Percentiles rank a stretch among this genome's conserved stretches.
These are phyloP conservation scores for Saccharomycopsis sp. DNA, from an alignment of 805 yeast genomes.

Conservation along the genomic window DNA sequence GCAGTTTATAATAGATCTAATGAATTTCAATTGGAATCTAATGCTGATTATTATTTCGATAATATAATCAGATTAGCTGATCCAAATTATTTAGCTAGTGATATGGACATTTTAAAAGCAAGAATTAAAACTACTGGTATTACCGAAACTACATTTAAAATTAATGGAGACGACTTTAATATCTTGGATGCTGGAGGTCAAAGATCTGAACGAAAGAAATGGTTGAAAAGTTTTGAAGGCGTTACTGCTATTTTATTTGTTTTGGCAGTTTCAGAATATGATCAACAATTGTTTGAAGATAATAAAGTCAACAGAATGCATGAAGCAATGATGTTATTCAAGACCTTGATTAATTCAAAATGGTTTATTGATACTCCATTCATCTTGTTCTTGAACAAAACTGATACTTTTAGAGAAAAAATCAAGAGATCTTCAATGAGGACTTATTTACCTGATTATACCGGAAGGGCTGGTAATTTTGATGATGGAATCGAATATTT, in stretches of 20 bases:
- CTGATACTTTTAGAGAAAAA: conserved; percentile 72
- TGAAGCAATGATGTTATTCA: conserved; percentile 81
- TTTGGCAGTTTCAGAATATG: conserved; percentile 85
- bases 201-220: conserved; percentile 87
- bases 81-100: conserved; percentile 60
- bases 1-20: conserved; percentile 54
- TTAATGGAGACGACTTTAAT: conserved; percentile 59
- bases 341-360: conserved; percentile 71
- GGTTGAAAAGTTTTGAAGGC: conserved; percentile 93
- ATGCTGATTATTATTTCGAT: conserved; percentile 75
- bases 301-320: conserved; percentile 83
- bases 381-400: conserved; percentile 82
- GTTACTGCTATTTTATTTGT: conserved; percentile 85
- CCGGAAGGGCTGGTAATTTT: conserved; percentile 55
- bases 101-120: conserved; percentile 82
- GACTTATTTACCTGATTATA: conserved; percentile 71
- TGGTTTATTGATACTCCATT: conserved; percentile 87
- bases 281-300: conserved; percentile 87
- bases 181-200: conserved; percentile 97
- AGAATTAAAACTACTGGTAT: conserved; percentile 95
- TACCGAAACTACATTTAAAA: conserved; percentile 73
- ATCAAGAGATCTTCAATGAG: conserved; percentile 58
- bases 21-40: conserved; percentile 79
- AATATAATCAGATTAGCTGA: conserved; percentile 59
- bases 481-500: conserved; percentile 67